Base-by-base conservation (phyloP, 441 rosid species). In the Erodium trifolium region DNA sequence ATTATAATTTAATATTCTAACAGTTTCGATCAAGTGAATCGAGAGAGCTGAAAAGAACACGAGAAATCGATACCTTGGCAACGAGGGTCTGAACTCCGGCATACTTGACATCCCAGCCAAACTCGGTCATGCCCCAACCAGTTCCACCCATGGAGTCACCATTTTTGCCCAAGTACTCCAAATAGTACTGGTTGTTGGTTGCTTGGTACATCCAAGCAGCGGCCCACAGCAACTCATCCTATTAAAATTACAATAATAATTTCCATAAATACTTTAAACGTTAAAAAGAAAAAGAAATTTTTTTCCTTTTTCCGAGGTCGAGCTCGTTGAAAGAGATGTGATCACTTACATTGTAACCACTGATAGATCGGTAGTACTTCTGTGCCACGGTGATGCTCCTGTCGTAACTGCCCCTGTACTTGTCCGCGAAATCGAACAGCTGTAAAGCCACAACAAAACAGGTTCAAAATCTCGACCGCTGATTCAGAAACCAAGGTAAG, bases 51-150 rank as follows among this genome's bases (percentile, higher is more conserved):
- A 39, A 39, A 39, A 39, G 6, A 9, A 39, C 45, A 39, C 9
- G 6, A 27, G 3, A 16, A 16, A 65, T 53, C 2, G 1, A 57
- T 73, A 91, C 97, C 99, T 88, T 91, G 71, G 92, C 87, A 17
- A 87, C 93, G 27, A 89, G 96, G 29, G 96, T 86, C 67, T 91
- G 96, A 68, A 91, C 93, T n/a, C 97, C 97, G 5, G 96, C 88
- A 77, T 86, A 89, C 82, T 91, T 91, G 27, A 84, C 96, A 67
- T 91, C 96, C 97, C 97, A 91, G 29, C 93, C 72, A 3, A 91
- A 91, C 79, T 89, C 96, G 16, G 87, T 88, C 89, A 89, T 89
- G 47, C 78, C 74, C 97, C 97, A 89, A 27, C 88, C 83, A 65
- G 92, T 89, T 72, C 92, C 97, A n/a, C 97, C 97, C 86, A 91